These are phyloP conservation scores for Fraxinus anomala DNA, from an alignment of 257 asterid species.

Conservation along the genomic window DNA sequence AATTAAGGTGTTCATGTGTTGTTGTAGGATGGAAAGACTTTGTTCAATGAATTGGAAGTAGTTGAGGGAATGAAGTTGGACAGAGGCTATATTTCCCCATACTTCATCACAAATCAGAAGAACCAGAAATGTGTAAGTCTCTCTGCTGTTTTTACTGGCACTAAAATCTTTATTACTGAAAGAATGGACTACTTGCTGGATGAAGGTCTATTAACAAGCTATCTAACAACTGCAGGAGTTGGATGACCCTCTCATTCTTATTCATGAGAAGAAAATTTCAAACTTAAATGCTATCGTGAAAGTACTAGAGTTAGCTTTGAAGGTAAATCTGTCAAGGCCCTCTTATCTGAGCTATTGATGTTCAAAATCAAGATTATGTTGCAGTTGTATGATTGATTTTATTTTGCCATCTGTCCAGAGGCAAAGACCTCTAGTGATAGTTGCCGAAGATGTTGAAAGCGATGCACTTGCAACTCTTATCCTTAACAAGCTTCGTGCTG, in stretches of 20 bases:
- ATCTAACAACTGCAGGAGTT: constrained; percentile 38
- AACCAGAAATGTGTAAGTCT: constrained; percentile 55
- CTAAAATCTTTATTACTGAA: neutral
- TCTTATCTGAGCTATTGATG: neutral
- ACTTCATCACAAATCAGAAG: constrained; percentile 56
- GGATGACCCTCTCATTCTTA: constrained; percentile 57
- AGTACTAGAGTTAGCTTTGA: constrained; percentile 53
- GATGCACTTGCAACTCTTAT: constrained; percentile 59
- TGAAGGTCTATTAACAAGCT: neutral
- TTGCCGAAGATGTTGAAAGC: constrained; percentile 58
- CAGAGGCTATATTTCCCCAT: constrained; percentile 62
- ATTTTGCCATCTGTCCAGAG: constrained; percentile 32
- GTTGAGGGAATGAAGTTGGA: constrained; percentile 71
- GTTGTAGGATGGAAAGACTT: constrained; percentile 56
- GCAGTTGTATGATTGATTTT: neutral
- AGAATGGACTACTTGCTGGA: neutral
- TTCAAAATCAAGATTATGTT: neutral
- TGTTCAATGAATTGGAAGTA: constrained; percentile 55
- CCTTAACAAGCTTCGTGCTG: constrained; percentile 63
- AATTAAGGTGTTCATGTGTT: neutral
- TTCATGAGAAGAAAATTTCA: constrained; percentile 59
- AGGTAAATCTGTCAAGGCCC: constrained; percentile 29
- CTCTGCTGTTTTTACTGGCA: neutral
- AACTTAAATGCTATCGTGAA: constrained; percentile 44
- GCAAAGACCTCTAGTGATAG: constrained; percentile 57